These are phyloP conservation scores for Trichosporon coremiiforme DNA, from an alignment of 1,284 basidiomycete species.

Conservation along the genomic window DNA sequence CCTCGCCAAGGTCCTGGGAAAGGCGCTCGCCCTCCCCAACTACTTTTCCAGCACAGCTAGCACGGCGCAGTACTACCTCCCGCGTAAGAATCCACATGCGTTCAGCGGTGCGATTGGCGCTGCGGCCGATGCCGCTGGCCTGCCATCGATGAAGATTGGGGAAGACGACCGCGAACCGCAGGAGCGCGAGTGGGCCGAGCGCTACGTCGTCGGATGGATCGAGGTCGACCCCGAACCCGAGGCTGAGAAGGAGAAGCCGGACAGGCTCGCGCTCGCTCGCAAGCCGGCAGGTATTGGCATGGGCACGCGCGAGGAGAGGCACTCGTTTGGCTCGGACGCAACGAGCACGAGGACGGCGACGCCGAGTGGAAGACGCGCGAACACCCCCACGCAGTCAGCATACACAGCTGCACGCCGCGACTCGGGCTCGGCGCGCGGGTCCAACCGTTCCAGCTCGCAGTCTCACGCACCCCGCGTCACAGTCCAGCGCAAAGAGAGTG, in stretches of 20 bases:
- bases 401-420: neutral
- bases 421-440: constrained; percentile 19
- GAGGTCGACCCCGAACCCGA: constrained; percentile 60
- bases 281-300: constrained; percentile 26
- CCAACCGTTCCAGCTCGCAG: neutral
- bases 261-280: constrained; percentile 13
- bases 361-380: constrained; percentile 28
- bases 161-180: constrained; percentile 62
- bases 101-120: constrained; percentile 47
- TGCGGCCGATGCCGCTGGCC: constrained; percentile 53
- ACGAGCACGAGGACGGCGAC: constrained; percentile 40
- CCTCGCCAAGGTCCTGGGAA: constrained; percentile 70
- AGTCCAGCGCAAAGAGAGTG: constrained; percentile 7
- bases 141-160: constrained; percentile 39
- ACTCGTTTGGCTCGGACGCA: constrained; percentile 36
- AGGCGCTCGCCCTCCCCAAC: constrained; percentile 79
- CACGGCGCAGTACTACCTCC: constrained; percentile 88
- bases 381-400: constrained; percentile 28
- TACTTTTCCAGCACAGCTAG: constrained; percentile 94
- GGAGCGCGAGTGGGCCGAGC: constrained; percentile 67
- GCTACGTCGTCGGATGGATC: constrained; percentile 82
- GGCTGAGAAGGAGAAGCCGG: constrained; percentile 39
- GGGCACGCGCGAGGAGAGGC: constrained; percentile 37
- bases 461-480: neutral
- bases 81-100: constrained; percentile 58